Evolutionary conservation across 495 filamentous ascomycete genomes (phyloP).

Genomic region (Penicillium herquei): DNA sequence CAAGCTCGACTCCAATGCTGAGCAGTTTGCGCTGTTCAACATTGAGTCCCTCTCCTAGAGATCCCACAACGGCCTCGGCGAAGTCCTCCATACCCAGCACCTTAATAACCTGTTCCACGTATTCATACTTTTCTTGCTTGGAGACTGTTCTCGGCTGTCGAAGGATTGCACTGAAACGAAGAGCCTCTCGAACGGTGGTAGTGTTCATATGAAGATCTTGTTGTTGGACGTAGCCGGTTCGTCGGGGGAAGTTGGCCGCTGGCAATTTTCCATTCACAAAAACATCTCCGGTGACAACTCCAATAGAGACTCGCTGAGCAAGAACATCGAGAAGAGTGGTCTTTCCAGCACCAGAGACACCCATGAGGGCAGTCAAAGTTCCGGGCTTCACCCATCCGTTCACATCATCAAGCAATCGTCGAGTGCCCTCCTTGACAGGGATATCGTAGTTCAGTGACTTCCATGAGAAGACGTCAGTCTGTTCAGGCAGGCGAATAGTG

Average conservation of each 20-base stretch:
- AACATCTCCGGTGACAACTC: conserved; percentile 50
- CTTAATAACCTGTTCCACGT: conserved; percentile 48
- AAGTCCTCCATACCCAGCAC: conserved; percentile 46
- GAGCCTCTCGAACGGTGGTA: conserved; percentile 78
- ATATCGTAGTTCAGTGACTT: conserved; percentile 67
- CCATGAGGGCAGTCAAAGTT: conserved; percentile 63
- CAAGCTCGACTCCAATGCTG: conserved; percentile 87
- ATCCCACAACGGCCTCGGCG: conserved; percentile 40
- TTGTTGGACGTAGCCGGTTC: conserved; percentile 92
- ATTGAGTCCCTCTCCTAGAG: conserved; percentile 63
- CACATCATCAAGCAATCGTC: conserved; percentile 57
- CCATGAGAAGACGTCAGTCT: conserved; percentile 67
- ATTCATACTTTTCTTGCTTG: conserved; percentile 44
- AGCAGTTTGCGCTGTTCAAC: conserved; percentile 87
- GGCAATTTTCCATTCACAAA: conserved; percentile 49
- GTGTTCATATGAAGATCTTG: conserved; percentile 88
- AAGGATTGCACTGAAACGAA: conserved; percentile 80
- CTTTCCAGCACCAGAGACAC: conserved; percentile 59
- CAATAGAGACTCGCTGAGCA: conserved; percentile 50
- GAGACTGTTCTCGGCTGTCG: conserved; percentile 62
- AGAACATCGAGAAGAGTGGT: conserved; percentile 62
- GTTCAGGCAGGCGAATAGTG: conserved; percentile 43
- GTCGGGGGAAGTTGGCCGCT: conserved; percentile 77
- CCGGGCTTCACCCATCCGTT: conserved; percentile 66
- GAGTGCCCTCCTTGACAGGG: conserved; percentile 52